Evolutionary conservation across 306 rosid species (phyloP).

Genomic region (Casuarina equisetifolia): DNA sequence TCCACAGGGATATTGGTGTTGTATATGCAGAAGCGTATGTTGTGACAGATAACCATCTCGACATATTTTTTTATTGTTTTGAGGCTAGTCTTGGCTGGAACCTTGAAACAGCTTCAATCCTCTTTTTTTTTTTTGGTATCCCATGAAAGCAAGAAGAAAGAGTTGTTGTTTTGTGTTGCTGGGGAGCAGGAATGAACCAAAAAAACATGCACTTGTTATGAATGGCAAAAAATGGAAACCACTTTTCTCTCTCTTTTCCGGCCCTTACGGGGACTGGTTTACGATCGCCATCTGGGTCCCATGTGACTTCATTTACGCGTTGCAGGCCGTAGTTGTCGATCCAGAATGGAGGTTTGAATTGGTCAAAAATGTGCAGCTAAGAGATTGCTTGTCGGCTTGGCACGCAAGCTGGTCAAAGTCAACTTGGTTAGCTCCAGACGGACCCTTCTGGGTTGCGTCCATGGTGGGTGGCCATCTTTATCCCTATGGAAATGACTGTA

Average conservation of each 20-base stretch:
- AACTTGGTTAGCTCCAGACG: neutral
- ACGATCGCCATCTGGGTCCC: neutral
- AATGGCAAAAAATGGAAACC: neutral
- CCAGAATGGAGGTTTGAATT: slow-evolving; percentile 21
- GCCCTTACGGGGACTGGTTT: no score
- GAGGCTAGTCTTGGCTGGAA: slow-evolving; percentile 20
- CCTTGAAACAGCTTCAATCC: slow-evolving; percentile 22
- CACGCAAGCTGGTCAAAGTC: slow-evolving; percentile 32
- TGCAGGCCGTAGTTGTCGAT: neutral
- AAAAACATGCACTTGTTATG: neutral
- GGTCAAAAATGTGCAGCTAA: slow-evolving; percentile 46
- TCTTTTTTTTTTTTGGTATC: slow-evolving; percentile 17
- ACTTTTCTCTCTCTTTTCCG: no score
- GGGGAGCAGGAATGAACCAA: neutral
- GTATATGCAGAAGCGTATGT: slow-evolving; percentile 37
- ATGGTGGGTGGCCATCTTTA: neutral
- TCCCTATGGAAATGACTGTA: neutral
- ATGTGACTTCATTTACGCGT: neutral
- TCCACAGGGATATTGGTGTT: slow-evolving; percentile 30
- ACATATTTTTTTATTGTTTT: slow-evolving; percentile 38
- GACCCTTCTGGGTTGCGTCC: slow-evolving; percentile 1
- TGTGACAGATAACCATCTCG: slow-evolving; percentile 22
- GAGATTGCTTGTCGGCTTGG: slow-evolving; percentile 25
- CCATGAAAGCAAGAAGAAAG: neutral
- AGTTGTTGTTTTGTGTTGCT: neutral